Base-by-base conservation (phyloP, 805 yeast genomes). In the Kodamaea kakaduensis region DNA sequence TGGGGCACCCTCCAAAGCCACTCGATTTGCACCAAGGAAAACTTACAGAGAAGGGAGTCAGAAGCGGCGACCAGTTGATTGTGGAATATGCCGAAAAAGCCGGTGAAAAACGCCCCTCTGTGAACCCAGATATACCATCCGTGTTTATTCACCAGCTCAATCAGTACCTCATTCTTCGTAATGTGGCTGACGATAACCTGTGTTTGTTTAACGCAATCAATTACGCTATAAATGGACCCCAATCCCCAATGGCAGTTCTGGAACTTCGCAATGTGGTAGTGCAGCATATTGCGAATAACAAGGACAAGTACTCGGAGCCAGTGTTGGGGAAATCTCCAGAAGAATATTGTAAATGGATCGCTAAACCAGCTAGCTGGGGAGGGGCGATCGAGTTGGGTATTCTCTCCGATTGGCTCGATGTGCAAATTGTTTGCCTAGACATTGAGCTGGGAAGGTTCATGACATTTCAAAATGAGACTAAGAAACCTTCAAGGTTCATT, bases 381-480 rank as follows among this genome's bases (percentile, higher is more conserved):
- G 94, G 94, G 5, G 90, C 86, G 2, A 82, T 84, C 31, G 94
- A 84, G 51, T 57, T 83, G 30, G 75, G 78, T 6, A 79, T 84
- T 5, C 51, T 84, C 18, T 68, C 84, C 2, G 63, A 68, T 21
- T 65, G 69, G 42, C 64, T 80, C 25, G 61, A 64, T 4, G 56
- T 80, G 5, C 64, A 72, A 3, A 77, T 84, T 26, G 62, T 69
- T 36, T 77, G 86, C 8, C 52, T 81, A 18, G 93, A 84, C 48
- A 75, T 84, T 16, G 81, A 77, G 45, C 77, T 76, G 40, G 75
- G 75, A 5, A 63, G 76, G 17, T 54, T 72, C 23, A 82, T 81
- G 44, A 61, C 61, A 21, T 83, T 82, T 54, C 55, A 54, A 30
- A 47, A 49, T 31, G 64, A 53, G 24, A 66, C 65, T 31, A 71